phyloP scores from a whole-genome alignment of 2,329 filamentous ascomycete genomes.

The Talaromyces sp. region DNA sequence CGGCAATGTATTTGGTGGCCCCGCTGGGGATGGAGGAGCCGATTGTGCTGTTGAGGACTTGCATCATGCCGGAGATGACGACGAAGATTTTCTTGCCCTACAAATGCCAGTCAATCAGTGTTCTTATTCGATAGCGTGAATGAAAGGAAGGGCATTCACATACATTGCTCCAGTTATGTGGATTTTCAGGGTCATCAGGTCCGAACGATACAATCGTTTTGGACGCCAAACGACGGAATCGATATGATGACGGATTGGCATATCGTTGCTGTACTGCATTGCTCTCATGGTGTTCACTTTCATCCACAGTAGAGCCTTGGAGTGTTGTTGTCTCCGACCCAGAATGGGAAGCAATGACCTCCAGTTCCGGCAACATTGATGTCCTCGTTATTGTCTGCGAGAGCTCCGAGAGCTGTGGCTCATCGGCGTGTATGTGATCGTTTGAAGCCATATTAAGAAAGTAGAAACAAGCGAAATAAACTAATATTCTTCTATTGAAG shows the following conservation, averaged over 20 bases:
- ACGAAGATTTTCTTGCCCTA: conserved; percentile 35
- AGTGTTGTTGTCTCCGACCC: conserved; percentile 11
- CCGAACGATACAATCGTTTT: conserved; percentile 37
- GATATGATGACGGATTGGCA: conserved; percentile 26
- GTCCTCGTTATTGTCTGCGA: neutral
- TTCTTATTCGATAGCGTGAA: no score
- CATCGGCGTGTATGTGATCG: neutral
- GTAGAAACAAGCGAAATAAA: neutral
- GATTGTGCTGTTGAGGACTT: conserved; percentile 43
- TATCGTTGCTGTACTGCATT: conserved; percentile 29
- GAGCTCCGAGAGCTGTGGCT: neutral
- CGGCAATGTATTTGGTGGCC: conserved; percentile 36
- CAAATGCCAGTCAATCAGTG: neutral
- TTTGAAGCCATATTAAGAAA: conserved; percentile 7
- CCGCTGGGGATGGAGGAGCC: conserved; percentile 39
- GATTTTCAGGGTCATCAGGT: conserved; percentile 33
- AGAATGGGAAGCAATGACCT: conserved; percentile 1
- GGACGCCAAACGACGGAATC: conserved; percentile 34
- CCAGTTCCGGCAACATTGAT: conserved; percentile 4
- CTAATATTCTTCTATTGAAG: conserved; percentile 1
- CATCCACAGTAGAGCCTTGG: neutral
- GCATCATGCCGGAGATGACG: conserved; percentile 35
- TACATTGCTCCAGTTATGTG: conserved; percentile 36
- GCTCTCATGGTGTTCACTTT: neutral
- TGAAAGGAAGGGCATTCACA: neutral